Evolutionary conservation across 2,329 filamentous ascomycete genomes (phyloP), one percentile per base, ranked within the genome.

Genomic region (Alternaria gansuensis): DNA sequence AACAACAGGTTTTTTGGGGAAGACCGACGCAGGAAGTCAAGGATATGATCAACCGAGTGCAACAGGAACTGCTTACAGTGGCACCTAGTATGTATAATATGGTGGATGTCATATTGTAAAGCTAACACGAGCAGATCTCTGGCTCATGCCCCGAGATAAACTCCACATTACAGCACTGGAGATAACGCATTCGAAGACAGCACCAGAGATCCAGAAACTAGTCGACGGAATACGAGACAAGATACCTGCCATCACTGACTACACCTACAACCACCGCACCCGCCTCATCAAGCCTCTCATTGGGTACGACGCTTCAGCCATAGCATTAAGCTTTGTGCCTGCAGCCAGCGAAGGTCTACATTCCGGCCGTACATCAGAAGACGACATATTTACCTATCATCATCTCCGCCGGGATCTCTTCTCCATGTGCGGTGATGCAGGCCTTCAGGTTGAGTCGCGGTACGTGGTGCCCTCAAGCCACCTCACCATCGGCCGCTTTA

Each of bases 381-480:
- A 86, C 17, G 90, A 95, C 65, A 71, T 67, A 1, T 97, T 92
- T 78, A 93, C 90, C 0, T 97, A 97, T 75, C 94, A 97, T 74
- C 94, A 98, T 76, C 85, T 98, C 8, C 88, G 94, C 3, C 85
- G 89, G 4, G 92, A 97, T 72, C 75, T 96, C 11, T 95, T 89
- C 74, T 81, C 84, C 48, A 80, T 87, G 26, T 85, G 87, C 3
- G 80, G 82, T 44, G 80, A 79, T 3, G 83, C 87, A 0, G 91
- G 90, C 1, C 81, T 94, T n/a, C 79, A 84, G 14, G 84, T 97
- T 33, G 89, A 84, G 23, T 91, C 90, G 51, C 84, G 94, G 57
- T 98, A 97, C 75, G 88, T 93, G 24, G 92, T 96, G 2, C 93
- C 93, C 2, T 94, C 90, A 45, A 92, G 92, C 14, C 94, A 98